Percentiles rank a stretch among this genome's conserved stretches.
Conservation (phyloP, 305 asterid species). For the Solanum chacoense region DNA sequence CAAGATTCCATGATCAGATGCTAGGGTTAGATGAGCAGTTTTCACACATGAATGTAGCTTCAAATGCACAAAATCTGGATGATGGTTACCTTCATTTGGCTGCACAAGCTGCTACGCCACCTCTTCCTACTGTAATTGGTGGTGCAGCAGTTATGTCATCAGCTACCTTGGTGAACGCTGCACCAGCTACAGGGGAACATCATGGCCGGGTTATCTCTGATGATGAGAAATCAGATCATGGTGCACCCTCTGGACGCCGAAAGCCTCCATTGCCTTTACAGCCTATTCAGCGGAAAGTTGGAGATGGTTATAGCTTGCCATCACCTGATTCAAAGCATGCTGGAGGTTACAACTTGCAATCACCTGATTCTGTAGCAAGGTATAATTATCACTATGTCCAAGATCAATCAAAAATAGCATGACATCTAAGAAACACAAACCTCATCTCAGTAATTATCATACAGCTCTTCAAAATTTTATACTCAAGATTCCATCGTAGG, state of each 20-base stretch:
- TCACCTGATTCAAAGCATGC: constrained; percentile 67
- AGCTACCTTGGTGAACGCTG: constrained; percentile 8
- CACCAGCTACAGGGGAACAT: constrained; percentile 20
- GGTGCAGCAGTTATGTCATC: constrained; percentile 4
- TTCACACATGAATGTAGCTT: constrained; percentile 29
- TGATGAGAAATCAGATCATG: constrained; percentile 42
- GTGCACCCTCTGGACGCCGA: constrained; percentile 20
- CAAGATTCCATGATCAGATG: constrained; percentile 12
- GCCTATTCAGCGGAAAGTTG: constrained; percentile 42
- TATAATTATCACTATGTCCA: not conserved
- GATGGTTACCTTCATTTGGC: constrained; percentile 1
- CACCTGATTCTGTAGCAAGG: constrained; percentile 78
- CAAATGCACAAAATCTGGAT: constrained; percentile 12
- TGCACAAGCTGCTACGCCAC: constrained; percentile 7
- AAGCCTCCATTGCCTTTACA: constrained; percentile 68
- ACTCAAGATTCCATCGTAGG: not conserved
- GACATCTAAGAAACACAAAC: not conserved
- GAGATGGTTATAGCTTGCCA: constrained; percentile 42
- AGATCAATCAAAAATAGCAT: not conserved
- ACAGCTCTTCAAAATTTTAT: not conserved
- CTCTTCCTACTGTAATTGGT: constrained; percentile 3
- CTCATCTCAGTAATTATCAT: not conserved
- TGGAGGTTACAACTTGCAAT: constrained; percentile 40
- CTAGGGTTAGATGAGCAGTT: constrained; percentile 46
- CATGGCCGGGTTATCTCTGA: constrained; percentile 20